These are phyloP conservation scores for Plasmodium chabaudi DNA, from an alignment of 169 alveolate genomes.

Conservation along the genomic window DNA sequence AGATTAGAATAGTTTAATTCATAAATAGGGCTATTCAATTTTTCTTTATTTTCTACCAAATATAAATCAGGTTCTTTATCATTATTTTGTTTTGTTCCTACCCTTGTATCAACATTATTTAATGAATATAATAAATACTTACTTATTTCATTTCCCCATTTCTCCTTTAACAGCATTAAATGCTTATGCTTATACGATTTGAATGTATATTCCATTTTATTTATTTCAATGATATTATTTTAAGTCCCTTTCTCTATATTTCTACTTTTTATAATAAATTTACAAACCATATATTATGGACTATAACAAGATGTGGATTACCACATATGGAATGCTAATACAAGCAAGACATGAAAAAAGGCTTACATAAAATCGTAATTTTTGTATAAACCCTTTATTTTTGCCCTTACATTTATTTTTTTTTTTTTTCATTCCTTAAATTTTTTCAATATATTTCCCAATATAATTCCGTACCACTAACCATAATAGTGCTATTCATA, in stretches of 20 bases:
- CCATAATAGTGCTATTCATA: too few species aligned
- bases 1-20: constrained; percentile 10
- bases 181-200: constrained; percentile 58
- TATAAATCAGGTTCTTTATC: background rate
- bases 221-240: background rate
- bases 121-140: constrained; percentile 17
- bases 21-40: background rate
- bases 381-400: too few species aligned
- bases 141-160: constrained; percentile 9
- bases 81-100: background rate
- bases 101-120: background rate
- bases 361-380: too few species aligned
- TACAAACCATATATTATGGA: too few species aligned
- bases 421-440: too few species aligned
- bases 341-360: too few species aligned
- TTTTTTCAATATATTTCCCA: too few species aligned
- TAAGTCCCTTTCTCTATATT: background rate
- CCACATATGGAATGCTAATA: too few species aligned
- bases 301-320: too few species aligned
- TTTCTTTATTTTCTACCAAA: background rate
- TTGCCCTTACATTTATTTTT: too few species aligned
- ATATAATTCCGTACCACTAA: too few species aligned
- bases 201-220: constrained; percentile 55
- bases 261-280: too few species aligned
- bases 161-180: constrained; percentile 31